A percentile compares a stretch with the other conserved stretches of the same genome.
These are phyloP conservation scores for Pestalotiopsis sp. DNA, from an alignment of 2,329 filamentous ascomycete species.

Conservation along the genomic window DNA sequence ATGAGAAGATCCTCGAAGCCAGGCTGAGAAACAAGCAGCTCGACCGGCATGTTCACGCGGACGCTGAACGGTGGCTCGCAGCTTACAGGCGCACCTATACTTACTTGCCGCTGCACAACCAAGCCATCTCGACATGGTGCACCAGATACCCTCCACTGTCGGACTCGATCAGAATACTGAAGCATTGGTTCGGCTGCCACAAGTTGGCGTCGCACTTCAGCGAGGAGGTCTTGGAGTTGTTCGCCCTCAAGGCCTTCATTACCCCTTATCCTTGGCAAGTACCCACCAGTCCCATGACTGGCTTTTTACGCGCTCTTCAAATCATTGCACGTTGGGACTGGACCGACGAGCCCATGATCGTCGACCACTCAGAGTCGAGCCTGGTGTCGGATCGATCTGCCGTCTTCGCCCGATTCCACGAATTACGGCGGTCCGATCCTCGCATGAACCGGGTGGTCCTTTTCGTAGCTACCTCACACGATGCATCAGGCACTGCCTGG, in stretches of 20 bases:
- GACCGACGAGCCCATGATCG: constrained; percentile 78
- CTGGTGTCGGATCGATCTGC: constrained; percentile 60
- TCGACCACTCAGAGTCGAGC: constrained; percentile 73
- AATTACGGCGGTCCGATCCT: constrained; percentile 87
- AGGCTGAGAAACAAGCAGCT: constrained; percentile 73
- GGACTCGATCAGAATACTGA: constrained; percentile 79
- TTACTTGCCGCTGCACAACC: constrained; percentile 76
- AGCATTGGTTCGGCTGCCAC: constrained; percentile 87
- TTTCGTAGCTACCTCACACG: constrained; percentile 79
- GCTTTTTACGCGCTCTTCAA: constrained; percentile 78
- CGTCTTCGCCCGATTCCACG: constrained; percentile 73
- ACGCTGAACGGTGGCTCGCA: constrained; percentile 70
- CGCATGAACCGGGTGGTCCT: constrained; percentile 82
- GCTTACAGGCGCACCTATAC: constrained; percentile 72
- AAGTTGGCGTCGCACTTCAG: constrained; percentile 76
- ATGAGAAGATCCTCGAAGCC: constrained; percentile 79
- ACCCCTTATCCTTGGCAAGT: constrained; percentile 78
- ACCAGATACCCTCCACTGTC: constrained; percentile 81
- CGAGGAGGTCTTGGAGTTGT: constrained; percentile 82
- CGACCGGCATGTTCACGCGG: constrained; percentile 67
- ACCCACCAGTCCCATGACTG: constrained; percentile 77
- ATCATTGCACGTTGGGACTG: constrained; percentile 91
- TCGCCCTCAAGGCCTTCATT: constrained; percentile 78
- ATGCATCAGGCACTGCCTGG: constrained; percentile 78
- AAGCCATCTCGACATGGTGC: constrained; percentile 78